Conservation (phyloP, 148 eudicot genomes). For the Drosera capensis region DNA sequence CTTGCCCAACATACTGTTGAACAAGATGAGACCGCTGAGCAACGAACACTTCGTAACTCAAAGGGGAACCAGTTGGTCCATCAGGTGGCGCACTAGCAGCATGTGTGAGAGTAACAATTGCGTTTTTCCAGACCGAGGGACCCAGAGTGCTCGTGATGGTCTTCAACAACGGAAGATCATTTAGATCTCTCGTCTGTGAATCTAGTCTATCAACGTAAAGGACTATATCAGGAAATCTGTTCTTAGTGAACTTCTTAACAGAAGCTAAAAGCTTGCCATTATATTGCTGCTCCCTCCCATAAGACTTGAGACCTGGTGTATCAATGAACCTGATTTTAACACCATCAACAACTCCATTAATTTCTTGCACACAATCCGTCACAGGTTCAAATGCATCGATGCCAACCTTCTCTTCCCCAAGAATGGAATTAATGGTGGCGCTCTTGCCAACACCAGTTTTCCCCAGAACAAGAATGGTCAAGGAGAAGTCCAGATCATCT, state of each 20-base stretch:
- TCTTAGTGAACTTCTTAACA: conserved; percentile 60
- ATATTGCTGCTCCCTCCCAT: conserved; percentile 66
- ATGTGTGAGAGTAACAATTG: conserved; percentile 82
- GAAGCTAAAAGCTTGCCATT: conserved; percentile 62
- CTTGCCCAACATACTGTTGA: conserved; percentile 88
- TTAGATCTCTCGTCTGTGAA: conserved; percentile 76
- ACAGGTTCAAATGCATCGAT: conserved; percentile 68
- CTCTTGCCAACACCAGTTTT: conserved; percentile 95
- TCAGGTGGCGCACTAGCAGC: conserved; percentile 94
- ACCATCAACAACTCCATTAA: conserved; percentile 54
- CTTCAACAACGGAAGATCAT: conserved; percentile 64
- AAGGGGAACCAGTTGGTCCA: conserved; percentile 79
- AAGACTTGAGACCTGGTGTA: conserved; percentile 76
- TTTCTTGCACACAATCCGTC: conserved; percentile 43
- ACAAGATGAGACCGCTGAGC: conserved; percentile 80
- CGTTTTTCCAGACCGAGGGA: conserved; percentile 62
- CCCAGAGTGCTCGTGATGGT: conserved; percentile 68
- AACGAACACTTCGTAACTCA: conserved; percentile 81
- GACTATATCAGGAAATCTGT: conserved; percentile 57
- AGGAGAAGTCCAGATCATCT: conserved; percentile 51
- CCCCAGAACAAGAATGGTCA: conserved; percentile 75
- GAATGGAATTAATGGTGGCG: conserved; percentile 82
- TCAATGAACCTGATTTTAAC: conserved; percentile 72
- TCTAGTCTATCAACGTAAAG: conserved; percentile 87
- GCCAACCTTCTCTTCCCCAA: conserved; percentile 66